Base-by-base conservation (phyloP, 768 basidiomycete species). In the Mycena floridula region DNA sequence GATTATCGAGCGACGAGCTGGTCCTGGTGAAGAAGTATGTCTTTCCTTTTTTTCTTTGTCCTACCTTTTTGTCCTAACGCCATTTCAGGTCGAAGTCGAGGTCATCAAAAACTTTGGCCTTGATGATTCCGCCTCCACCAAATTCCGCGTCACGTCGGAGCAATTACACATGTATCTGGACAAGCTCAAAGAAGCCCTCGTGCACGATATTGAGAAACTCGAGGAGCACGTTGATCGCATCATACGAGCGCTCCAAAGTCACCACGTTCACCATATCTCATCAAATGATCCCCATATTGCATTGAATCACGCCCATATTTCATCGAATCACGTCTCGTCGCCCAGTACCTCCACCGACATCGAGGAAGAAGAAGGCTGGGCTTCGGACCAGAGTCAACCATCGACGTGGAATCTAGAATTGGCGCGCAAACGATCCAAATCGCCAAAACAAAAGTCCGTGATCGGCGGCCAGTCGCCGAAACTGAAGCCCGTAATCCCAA, bases 1-100 rank as follows among this genome's bases (percentile, higher is more conserved):
- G 25, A 59, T 92, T 37, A 66, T 89, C 24, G 89, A 92, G 56
- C 66, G 74, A 30, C 72, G 74, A 8, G 56, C 52, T 4, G 75
- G 75, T 2, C 75, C 76, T 4, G 82, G 80, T 20, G 77, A 79
- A 45, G 87, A 88, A 67, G 77, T n/a, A n/a, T n/a, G n/a, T n/a
- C n/a, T n/a, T n/a, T n/a, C n/a, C n/a, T n/a, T n/a, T n/a, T n/a
- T n/a, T n/a, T n/a, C n/a, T n/a, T n/a, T n/a, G n/a, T n/a, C n/a
- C n/a, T n/a, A n/a, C n/a, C n/a, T n/a, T n/a, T n/a, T n/a, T n/a
- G n/a, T n/a, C n/a, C n/a, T n/a, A n/a, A n/a, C n/a, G n/a, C n/a
- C n/a, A n/a, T n/a, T n/a, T n/a, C n/a, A n/a, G n/a, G n/a, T 84
- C 42, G 76, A 82, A 30, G 82, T 86, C 16, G 74, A 81, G 39